Base-by-base conservation (phyloP, 1,139 yeast genomes). In the Hyphopichia wangnamkhiaoensis region DNA sequence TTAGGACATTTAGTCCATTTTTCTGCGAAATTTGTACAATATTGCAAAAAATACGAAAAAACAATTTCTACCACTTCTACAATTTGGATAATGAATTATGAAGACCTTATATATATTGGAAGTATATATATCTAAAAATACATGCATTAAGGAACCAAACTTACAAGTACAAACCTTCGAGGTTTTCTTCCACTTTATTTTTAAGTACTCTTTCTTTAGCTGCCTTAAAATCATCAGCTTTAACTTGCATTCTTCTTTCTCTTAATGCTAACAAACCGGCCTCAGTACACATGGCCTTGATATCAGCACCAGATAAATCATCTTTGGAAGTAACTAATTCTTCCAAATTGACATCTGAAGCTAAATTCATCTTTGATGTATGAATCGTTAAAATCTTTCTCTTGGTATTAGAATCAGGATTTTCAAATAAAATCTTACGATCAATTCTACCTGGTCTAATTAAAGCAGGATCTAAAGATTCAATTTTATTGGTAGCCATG, bases 391-490 rank as follows among this genome's bases (percentile, higher is more conserved):
- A 76, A 63, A 94, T 94, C 77, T 91, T 91, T 74, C 88, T 86
- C 73, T 91, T 90, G 37, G 98, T 93, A 41, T 83, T 75, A 37
- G 94, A 81, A 61, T 93, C 98, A 16, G 98, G 98, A 60, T 87
- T 90, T 68, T 93, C 98, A 68, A 94, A 94, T 58, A 91, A 73
- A 57, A 94, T 94, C 74, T 94, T 94, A 59, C 98, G 81, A 65
- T 94, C 99, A 59, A 94, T 93, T 76, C 99, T 85, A 35, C 99
- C 99, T 0, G 99, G 99, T 68, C 99, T 84, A 53, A 94, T 90
- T 59, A 93, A 79, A 5, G 99, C 99, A 5, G 98, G 98, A 65
- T 94, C 99, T 55, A 94, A 76, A 20, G 90, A 79, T 65, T 93
- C 98, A 54, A 93, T 91, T 62, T 85, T 91, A 68, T 94, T 94